phyloP scores from a whole-genome alignment of 1,284 basidiomycete genomes.

The Cutaneotrichosporon mucoides region DNA sequence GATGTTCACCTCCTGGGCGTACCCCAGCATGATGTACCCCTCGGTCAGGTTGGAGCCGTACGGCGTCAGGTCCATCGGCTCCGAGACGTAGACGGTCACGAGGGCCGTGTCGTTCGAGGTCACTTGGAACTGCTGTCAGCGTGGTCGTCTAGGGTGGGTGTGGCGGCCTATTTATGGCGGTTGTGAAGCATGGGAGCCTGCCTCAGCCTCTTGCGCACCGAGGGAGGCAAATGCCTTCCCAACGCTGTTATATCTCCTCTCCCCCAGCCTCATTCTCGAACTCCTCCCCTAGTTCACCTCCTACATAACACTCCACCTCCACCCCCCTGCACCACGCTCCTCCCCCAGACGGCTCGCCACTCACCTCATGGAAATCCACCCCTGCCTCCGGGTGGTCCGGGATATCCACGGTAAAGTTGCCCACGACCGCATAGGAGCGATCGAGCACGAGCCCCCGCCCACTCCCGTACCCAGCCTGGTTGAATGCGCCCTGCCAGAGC shows the following conservation, averaged over 20 bases:
- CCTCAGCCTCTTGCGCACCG: too few species aligned
- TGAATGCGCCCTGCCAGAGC: slow-evolving; percentile 33
- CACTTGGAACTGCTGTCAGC: slow-evolving; percentile 27
- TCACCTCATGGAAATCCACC: slow-evolving; percentile 30
- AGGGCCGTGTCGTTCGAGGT: slow-evolving; percentile 39
- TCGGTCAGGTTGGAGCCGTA: slow-evolving; percentile 14
- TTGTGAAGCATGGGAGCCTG: too few species aligned
- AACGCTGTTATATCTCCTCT: too few species aligned
- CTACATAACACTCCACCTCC: too few species aligned
- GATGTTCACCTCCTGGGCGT: slow-evolving; percentile 42
- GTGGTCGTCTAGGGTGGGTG: too few species aligned
- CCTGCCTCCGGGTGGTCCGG: slow-evolving; percentile 6
- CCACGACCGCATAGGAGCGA: slow-evolving; percentile 27
- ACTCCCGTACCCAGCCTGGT: slow-evolving; percentile 24
- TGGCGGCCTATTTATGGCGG: too few species aligned
- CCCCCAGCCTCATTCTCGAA: too few species aligned
- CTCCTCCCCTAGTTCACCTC: too few species aligned
- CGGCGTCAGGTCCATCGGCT: slow-evolving; percentile 24
- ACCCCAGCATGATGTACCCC: slow-evolving; percentile 32
- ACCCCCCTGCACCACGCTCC: too few species aligned
- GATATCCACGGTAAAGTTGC: slow-evolving; percentile 15
- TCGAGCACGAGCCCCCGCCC: slow-evolving; percentile 29
- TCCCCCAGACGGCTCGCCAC: not conserved
- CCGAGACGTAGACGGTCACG: slow-evolving; percentile 27
- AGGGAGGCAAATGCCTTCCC: too few species aligned